phyloP scores from a whole-genome alignment of 352 stramenopile species.

The Phytophthora cactorum region DNA sequence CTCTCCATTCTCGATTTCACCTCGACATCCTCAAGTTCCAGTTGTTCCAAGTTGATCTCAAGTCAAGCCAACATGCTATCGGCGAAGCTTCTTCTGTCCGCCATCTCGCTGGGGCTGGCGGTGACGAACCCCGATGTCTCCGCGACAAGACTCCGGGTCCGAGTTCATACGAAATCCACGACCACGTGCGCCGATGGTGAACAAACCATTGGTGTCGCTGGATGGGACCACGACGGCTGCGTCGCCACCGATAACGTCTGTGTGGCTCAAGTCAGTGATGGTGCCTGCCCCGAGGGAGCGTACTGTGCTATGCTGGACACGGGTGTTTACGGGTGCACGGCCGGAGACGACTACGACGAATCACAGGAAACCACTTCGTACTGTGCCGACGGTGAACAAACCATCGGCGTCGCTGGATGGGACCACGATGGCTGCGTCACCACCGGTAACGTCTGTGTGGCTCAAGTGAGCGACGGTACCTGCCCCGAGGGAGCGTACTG shows the following conservation, averaged over 20 bases:
- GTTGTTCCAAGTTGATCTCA: slow-evolving; percentile 6
- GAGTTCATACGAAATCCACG: slow-evolving; percentile 27
- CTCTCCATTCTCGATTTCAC: slow-evolving; percentile 30
- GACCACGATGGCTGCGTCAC: slow-evolving; percentile 23
- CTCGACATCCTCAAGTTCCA: slow-evolving; percentile 22
- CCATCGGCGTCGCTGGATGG: slow-evolving; percentile 21
- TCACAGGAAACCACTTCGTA: slow-evolving; percentile 3
- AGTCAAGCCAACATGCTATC: slow-evolving; percentile 27
- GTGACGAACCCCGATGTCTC: slow-evolving; percentile 14
- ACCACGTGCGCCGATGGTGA: slow-evolving; percentile 14
- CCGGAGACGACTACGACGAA: slow-evolving; percentile 8
- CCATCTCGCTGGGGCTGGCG: slow-evolving; percentile 15
- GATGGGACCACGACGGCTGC: slow-evolving; percentile 42
- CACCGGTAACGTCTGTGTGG: slow-evolving; percentile 22
- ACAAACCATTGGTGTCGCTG: slow-evolving; percentile 8
- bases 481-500: slow-evolving; percentile 5
- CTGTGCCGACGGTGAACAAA: slow-evolving; percentile 14
- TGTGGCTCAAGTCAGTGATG: slow-evolving; percentile 25
- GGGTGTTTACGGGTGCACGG: slow-evolving; percentile 31
- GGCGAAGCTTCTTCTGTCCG: slow-evolving; percentile 17
- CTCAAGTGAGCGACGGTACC: slow-evolving; percentile 24
- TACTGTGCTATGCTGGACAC: slow-evolving; percentile 34
- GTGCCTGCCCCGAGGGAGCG: slow-evolving; percentile 21
- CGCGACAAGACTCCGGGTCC: slow-evolving; percentile 29
- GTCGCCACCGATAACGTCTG: slow-evolving; percentile 33